Conservation (phyloP, 2,329 filamentous ascomycete genomes). For the Apiospora pterosperma region DNA sequence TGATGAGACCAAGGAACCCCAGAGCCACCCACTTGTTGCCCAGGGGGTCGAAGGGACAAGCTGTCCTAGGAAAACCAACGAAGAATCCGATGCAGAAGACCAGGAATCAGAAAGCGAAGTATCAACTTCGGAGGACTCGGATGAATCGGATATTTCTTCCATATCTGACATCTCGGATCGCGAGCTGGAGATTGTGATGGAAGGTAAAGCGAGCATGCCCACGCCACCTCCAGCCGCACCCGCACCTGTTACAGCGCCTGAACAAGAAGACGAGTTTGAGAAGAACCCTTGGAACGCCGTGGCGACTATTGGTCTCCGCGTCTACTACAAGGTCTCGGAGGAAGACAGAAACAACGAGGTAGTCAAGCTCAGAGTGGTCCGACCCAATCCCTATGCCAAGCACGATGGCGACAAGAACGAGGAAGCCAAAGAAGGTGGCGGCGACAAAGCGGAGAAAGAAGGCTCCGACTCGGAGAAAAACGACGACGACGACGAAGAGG, state of each 20-base stretch:
- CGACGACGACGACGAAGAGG: conserved; percentile 17
- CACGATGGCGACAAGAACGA: conserved; percentile 21
- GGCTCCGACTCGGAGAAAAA: conserved; percentile 31
- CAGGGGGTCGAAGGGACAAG: neutral
- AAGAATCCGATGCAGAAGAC: neutral
- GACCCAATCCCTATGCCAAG: conserved; percentile 32
- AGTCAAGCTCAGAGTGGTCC: conserved; percentile 36
- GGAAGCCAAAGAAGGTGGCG: conserved; percentile 18
- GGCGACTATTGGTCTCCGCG: conserved; percentile 56
- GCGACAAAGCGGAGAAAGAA: conserved; percentile 14
- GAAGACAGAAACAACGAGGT: conserved; percentile 29
- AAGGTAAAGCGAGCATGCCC: conserved; percentile 16
- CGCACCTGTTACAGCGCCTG: conserved; percentile 30
- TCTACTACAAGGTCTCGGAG: conserved; percentile 49
- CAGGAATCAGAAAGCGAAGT: neutral
- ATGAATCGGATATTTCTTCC: conserved; percentile 19
- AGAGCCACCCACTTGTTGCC: neutral
- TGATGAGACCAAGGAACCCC: neutral
- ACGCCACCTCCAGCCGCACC: conserved; percentile 23
- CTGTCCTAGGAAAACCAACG: too few relatives aligned
- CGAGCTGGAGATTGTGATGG: conserved; percentile 30
- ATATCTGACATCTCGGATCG: conserved; percentile 37
- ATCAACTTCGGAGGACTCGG: neutral
- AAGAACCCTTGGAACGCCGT: conserved; percentile 61
- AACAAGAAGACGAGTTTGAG: conserved; percentile 53